Percentiles rank a stretch among this genome's conserved stretches.
Evolutionary conservation across 257 asterid species (phyloP).

Genomic region (Fraxinus cuspidata): DNA sequence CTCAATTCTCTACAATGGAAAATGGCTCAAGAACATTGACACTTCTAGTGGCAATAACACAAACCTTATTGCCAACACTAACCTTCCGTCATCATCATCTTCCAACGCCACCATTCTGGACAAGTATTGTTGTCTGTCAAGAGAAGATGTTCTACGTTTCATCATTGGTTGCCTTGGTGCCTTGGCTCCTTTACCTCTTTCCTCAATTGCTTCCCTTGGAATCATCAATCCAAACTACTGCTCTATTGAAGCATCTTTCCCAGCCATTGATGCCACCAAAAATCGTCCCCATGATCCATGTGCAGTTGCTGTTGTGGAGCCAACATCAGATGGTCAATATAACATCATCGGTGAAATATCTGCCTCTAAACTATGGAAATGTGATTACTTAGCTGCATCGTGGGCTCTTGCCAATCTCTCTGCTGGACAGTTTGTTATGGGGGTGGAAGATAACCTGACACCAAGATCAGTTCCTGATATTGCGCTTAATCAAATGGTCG

Average conservation of each 20-base stretch:
- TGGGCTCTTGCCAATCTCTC: slow-evolving; percentile 94
- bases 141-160: slow-evolving; percentile 94
- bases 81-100: slow-evolving; percentile 58
- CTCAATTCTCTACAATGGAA: slow-evolving; percentile 79
- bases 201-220: slow-evolving; percentile 70
- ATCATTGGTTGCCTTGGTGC: slow-evolving; percentile 96
- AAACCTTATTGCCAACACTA: slow-evolving; percentile 33
- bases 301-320: slow-evolving; percentile 87
- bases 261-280: slow-evolving; percentile 66
- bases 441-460: slow-evolving; percentile 70
- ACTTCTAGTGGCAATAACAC: slow-evolving; percentile 39
- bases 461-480: slow-evolving; percentile 47
- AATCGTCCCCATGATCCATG: slow-evolving; percentile 67
- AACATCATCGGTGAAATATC: slow-evolving; percentile 91
- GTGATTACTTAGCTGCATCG: slow-evolving; percentile 79
- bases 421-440: slow-evolving; percentile 90
- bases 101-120: slow-evolving; percentile 56
- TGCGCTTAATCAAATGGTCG: slow-evolving; percentile 28
- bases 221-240: slow-evolving; percentile 70
- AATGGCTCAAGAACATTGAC: slow-evolving; percentile 75
- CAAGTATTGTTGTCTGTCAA: slow-evolving; percentile 84
- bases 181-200: slow-evolving; percentile 93
- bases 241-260: slow-evolving; percentile 60
- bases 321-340: slow-evolving; percentile 50
- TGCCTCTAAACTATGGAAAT: slow-evolving; percentile 82